Conservation (phyloP, 1,284 basidiomycete species). For the Leccinum olivaceoglutinosum region DNA sequence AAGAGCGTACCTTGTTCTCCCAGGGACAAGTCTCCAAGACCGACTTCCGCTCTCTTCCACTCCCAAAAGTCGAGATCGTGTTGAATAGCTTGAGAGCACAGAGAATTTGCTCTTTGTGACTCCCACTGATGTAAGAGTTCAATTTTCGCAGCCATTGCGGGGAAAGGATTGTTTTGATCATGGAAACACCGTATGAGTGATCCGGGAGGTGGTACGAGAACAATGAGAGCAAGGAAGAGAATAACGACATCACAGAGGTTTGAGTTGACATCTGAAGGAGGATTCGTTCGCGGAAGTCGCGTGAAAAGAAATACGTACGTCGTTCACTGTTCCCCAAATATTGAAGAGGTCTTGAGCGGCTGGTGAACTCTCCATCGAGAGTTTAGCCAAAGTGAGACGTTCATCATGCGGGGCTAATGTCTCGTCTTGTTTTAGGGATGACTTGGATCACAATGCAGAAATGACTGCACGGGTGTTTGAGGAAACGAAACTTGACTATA, state of each 20-base stretch:
- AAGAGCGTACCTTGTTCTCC: constrained; percentile 59
- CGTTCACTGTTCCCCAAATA: constrained; percentile 49
- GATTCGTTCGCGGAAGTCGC: constrained; percentile 7
- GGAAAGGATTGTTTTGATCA: constrained; percentile 54
- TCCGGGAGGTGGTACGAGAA: constrained; percentile 61
- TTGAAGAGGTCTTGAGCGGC: constrained; percentile 57
- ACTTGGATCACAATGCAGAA: constrained; percentile 33
- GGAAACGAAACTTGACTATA: not conserved
- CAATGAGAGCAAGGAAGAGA: constrained; percentile 53
- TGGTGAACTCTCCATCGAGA: constrained; percentile 54
- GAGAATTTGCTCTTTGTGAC: constrained; percentile 58
- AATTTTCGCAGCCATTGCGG: constrained; percentile 49
- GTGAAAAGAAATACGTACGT: constrained; percentile 34
- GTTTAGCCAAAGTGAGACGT: constrained; percentile 50
- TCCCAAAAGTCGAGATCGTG: constrained; percentile 54
- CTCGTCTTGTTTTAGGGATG: constrained; percentile 26
- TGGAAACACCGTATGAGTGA: constrained; percentile 53
- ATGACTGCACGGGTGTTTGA: constrained; percentile 33
- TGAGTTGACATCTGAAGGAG: constrained; percentile 34
- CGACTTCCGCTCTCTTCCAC: constrained; percentile 55
- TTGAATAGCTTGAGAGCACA: constrained; percentile 60
- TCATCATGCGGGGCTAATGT: constrained; percentile 42
- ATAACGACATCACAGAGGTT: constrained; percentile 43
- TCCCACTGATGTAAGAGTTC: constrained; percentile 53
- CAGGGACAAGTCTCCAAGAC: constrained; percentile 66